phyloP scores from a whole-genome alignment of 176 grass and related monocot species.

The Themeda triandra region DNA sequence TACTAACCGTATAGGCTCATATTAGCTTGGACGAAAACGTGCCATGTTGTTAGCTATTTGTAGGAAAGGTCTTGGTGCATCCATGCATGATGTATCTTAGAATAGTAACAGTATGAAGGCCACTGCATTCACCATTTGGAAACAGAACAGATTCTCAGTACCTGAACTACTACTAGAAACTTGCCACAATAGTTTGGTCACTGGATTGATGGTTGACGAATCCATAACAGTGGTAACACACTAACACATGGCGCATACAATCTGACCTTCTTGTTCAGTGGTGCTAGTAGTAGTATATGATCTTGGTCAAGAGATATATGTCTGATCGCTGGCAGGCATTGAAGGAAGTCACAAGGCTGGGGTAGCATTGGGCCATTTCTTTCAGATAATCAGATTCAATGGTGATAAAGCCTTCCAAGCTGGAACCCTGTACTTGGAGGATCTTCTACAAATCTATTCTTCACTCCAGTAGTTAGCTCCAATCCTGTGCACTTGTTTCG shows the following conservation, averaged over 20 bases:
- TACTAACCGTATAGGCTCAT: background rate
- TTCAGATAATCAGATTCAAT: background rate
- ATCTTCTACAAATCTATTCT: conserved; percentile 28
- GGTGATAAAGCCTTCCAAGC: background rate
- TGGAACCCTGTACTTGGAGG: conserved; percentile 32
- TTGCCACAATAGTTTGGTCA: background rate
- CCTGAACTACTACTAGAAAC: background rate
- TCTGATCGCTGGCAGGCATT: conserved; percentile 1
- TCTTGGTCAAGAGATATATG: conserved; percentile 2
- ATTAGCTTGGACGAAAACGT: background rate
- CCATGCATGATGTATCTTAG: background rate
- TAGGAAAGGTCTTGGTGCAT: background rate
- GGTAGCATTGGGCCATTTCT: background rate
- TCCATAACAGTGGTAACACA: too few relatives aligned
- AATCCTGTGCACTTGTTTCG: background rate
- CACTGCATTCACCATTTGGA: background rate
- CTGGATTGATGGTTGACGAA: background rate
- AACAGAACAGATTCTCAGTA: background rate
- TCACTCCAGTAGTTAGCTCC: background rate
- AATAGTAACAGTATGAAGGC: background rate
- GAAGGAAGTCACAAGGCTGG: background rate
- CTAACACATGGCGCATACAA: background rate
- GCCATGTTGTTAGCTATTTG: background rate
- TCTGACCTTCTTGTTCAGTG: background rate
- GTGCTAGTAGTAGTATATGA: background rate